Evolutionary conservation across 225 moss, liverwort and hornwort species (phyloP), one percentile per base, ranked within the genome.

Genomic region (Ulota crispa): DNA sequence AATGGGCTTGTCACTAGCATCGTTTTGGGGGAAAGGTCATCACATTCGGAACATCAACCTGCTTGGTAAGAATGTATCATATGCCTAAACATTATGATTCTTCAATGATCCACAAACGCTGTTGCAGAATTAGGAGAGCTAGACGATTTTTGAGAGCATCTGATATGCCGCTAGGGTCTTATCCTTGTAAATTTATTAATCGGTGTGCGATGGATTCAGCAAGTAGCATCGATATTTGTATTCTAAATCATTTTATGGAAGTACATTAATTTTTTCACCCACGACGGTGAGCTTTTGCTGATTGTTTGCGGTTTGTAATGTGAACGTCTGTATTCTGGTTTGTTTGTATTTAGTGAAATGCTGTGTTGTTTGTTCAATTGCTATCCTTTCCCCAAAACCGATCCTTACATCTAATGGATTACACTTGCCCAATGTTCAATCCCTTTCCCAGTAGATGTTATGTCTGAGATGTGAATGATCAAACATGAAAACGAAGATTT

Each of bases 11-110:
- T 91, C 94, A 45, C 88, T 99, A 9, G 99, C 94, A 68, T 84
- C 99, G 1, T 96, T 93, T 73, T 99, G 99, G 99, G 99, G 99
- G 3, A 94, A 93, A 62, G 93, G 94, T 0, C 66, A 90, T 59
- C 87, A 82, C 60, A 75, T 95, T 59, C 89, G 87, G 24, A 86
- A 89, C 24, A 3, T 91, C 4, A 85, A 88, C 10, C 45, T 71
- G n/a, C 47, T 8, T 60, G 70, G 74, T 55, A 61, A 77, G 4
- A 24, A 43, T 78, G 85, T 83, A 87, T 83, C 87, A 77, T 91
- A 85, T 53, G 77, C 87, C 42, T 91, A 64, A 64, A n/a, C 53
- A 4, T 42, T 65, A 70, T 28, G 43, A 43, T 73, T 80, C 53
- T 74, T 60, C 53, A 36, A 61, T 37, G 68, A 43, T 65, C 42